Evolutionary conservation across 176 grass and related monocot species (phyloP), one percentile per base, ranked within the genome.

Genomic region (Aegilops tauschii): DNA sequence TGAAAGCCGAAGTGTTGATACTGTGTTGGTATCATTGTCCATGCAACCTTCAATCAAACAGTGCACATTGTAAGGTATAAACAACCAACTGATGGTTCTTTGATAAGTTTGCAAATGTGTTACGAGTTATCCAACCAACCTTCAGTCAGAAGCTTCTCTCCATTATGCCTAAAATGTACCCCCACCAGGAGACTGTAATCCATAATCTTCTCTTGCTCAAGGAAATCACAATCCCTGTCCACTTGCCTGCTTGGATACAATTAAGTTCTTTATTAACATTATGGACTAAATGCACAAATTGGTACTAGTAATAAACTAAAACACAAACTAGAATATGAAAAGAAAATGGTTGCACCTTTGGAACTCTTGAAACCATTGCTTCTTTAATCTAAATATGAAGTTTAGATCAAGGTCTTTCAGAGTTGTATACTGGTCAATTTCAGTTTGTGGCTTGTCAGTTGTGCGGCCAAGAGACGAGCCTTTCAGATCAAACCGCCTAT

Each of bases 401-500:
- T 99, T 99, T 42, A 99, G 97, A 91, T 99, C 97, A 8, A 99
- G 94, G 80, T 99, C 97, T 80, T 99, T 99, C 52, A 99, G 82
- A 83, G 97, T 99, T 45, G 97, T 99, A 74, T 91, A 93, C 85
- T 99, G 89, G 69, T 99, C 91, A 16, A 99, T 97, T 80, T 99
- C 94, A 78, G 94, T 89, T 66, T 93, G 92, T 58, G 89, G 94
- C 86, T 97, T 99, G 59, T 90, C 89, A 88, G 97, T 95, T 80
- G 85, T 93, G 17, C 97, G 94, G 64, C 97, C 97, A 91, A 93
- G 92, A 81, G 97, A 99, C 4, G 97, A 99, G 21, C 97, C 97
- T 93, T 99, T 99, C 61, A 99, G 92, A 88, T 99, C 97, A 84
- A 95, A 99, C n/a, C 94, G 90, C 72, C 94, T 92, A 69, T 99